phyloP scores from a whole-genome alignment of 192 early-diverging fungal genomes.

The Jimgerdemannia flammicorona region DNA sequence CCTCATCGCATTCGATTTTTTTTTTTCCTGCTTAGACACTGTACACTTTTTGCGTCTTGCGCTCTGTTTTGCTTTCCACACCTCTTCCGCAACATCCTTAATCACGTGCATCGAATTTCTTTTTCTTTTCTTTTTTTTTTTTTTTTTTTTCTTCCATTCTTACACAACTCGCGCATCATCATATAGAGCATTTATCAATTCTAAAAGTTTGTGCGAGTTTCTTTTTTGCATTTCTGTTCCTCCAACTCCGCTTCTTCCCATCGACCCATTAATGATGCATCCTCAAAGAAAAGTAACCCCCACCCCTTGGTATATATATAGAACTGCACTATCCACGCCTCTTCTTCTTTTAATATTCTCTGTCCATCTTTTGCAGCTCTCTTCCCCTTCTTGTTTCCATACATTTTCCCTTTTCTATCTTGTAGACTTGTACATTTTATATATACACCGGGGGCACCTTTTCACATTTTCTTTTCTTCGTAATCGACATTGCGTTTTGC shows the following conservation, averaged over 20 bases:
- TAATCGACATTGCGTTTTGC: not conserved
- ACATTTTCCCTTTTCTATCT: not conserved
- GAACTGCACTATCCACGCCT: not conserved
- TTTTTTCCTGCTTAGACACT: too few species aligned
- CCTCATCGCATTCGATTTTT: too few species aligned
- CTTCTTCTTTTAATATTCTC: not conserved
- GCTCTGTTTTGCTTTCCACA: slow-evolving; percentile 4
- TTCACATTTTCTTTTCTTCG: not conserved
- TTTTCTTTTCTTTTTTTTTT: slow-evolving; percentile 13
- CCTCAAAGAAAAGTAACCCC: not conserved
- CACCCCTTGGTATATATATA: not conserved
- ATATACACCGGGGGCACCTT: not conserved
- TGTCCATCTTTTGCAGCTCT: not conserved
- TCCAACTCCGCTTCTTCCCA: not conserved
- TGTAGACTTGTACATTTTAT: not conserved
- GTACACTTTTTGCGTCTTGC: slow-evolving; percentile 7
- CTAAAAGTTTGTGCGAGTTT: not conserved
- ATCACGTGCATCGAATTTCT: too few species aligned
- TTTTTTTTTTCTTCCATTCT: slow-evolving; percentile 8
- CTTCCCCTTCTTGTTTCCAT: not conserved
- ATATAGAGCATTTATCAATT: not conserved
- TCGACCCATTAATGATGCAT: not conserved
- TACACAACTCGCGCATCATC: too few species aligned
- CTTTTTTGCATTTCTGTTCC: not conserved
- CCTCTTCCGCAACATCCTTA: slow-evolving; percentile 1